phyloP scores from a whole-genome alignment of 176 grass and related monocot species.

The Eragrostis curvula region DNA sequence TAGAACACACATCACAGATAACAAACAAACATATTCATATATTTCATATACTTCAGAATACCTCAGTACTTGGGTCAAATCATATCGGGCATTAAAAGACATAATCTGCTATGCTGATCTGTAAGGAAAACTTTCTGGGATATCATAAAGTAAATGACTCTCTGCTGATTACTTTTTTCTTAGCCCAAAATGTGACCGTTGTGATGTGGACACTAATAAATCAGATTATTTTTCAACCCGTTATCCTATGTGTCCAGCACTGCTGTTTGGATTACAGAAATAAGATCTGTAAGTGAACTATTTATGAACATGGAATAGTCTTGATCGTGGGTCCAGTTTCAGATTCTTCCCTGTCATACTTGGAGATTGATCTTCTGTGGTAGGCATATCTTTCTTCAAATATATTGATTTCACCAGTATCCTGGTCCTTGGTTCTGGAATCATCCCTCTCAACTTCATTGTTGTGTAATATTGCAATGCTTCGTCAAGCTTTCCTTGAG shows the following conservation, averaged over 20 bases:
- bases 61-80: constrained; percentile 1
- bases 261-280: constrained; percentile 5
- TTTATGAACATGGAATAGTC: constrained; percentile 36
- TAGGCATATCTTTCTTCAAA: constrained; percentile 52
- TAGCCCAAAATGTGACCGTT: not conserved
- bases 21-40: constrained; percentile 8
- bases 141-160: constrained; percentile 13
- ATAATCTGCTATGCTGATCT: not conserved
- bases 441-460: constrained; percentile 78
- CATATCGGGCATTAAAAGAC: not conserved
- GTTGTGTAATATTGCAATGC: constrained; percentile 64
- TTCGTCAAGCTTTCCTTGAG: constrained; percentile 63
- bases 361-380: constrained; percentile 30
- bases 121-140: not conserved
- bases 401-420: constrained; percentile 67
- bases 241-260: not conserved
- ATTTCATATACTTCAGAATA: constrained; percentile 14
- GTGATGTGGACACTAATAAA: not conserved
- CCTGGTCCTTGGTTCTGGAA: constrained; percentile 70
- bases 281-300: constrained; percentile 17
- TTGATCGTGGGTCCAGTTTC: constrained; percentile 37
- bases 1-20: constrained; percentile 1
- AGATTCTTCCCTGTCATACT: constrained; percentile 15
- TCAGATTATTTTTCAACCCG: not conserved
- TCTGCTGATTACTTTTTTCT: not conserved